A percentile compares a stretch with the other conserved stretches of the same genome.
These are phyloP conservation scores for Fraxinus baroniana DNA, from an alignment of 305 asterid genomes.

Conservation along the genomic window DNA sequence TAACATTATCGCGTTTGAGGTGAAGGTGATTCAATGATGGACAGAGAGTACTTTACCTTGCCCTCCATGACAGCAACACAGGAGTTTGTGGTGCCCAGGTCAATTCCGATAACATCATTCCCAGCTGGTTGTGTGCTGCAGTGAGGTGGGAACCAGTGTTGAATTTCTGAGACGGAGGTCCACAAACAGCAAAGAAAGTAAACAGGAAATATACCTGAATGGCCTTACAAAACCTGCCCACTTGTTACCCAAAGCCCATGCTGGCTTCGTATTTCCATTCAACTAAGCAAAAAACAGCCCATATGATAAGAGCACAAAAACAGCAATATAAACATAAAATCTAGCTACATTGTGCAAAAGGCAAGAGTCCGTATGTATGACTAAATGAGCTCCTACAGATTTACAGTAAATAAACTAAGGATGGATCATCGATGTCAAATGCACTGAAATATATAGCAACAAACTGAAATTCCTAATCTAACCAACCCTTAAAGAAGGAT, in stretches of 20 bases:
- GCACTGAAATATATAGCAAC: background rate
- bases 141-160: background rate
- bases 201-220: slow-evolving; percentile 29
- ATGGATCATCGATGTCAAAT: background rate
- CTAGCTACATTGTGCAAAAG: background rate
- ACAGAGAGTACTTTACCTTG: slow-evolving; percentile 42
- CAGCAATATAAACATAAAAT: background rate
- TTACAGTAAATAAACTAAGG: background rate
- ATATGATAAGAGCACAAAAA: background rate
- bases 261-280: slow-evolving; percentile 31
- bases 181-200: background rate
- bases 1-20: background rate
- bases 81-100: slow-evolving; percentile 92
- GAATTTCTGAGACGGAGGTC: background rate
- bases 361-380: background rate
- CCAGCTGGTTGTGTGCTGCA: slow-evolving; percentile 73
- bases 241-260: slow-evolving; percentile 26
- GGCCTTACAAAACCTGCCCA: slow-evolving; percentile 34
- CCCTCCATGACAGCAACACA: slow-evolving; percentile 97
- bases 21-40: background rate
- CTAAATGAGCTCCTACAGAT: background rate
- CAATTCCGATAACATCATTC: slow-evolving; percentile 88
- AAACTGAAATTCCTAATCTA: background rate
- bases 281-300: slow-evolving; percentile 26
- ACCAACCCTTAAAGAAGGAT: background rate